Percentiles rank a stretch among this genome's conserved stretches.
These are phyloP conservation scores for Hanseniaspora lachancei DNA, from an alignment of 805 yeast genomes.

Conservation along the genomic window DNA sequence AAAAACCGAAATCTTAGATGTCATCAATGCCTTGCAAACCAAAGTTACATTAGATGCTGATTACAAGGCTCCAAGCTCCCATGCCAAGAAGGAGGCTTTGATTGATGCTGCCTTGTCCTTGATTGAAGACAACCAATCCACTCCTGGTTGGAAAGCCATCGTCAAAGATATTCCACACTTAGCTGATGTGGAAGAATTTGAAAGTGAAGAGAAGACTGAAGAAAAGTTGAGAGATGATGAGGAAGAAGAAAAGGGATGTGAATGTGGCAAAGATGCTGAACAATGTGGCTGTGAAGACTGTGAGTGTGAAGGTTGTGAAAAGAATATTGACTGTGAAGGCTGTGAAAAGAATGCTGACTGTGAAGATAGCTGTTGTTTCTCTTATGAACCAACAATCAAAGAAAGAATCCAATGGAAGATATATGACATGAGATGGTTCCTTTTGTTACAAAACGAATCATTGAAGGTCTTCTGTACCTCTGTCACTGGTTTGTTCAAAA, in stretches of 20 bases:
- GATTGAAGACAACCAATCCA: not conserved
- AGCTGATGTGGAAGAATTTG: not conserved
- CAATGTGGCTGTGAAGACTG: not conserved
- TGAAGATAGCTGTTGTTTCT: slow-evolving; percentile 6
- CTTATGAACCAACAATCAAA: slow-evolving; percentile 9
- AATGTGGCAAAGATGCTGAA: not conserved
- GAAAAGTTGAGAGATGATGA: not conserved
- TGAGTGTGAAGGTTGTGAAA: not conserved
- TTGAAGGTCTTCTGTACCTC: slow-evolving; percentile 11
- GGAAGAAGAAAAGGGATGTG: not conserved
- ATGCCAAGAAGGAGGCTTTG: slow-evolving; percentile 5
- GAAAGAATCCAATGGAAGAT: slow-evolving; percentile 11
- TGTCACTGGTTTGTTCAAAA: slow-evolving; percentile 4
- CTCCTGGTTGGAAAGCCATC: not conserved
- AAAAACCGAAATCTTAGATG: slow-evolving; percentile 6
- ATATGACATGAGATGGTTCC: slow-evolving; percentile 10
- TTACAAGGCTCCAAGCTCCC: slow-evolving; percentile 7
- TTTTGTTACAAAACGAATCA: slow-evolving; percentile 2
- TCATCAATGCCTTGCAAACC: slow-evolving; percentile 1
- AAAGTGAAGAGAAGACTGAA: not conserved
- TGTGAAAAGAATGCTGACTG: not conserved
- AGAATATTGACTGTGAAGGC: not conserved
- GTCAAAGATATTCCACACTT: slow-evolving; percentile 9
- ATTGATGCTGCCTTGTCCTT: slow-evolving; percentile 2
- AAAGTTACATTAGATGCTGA: not conserved